Evolutionary conservation across 75 land plant species (phyloP).

Genomic region (Pinus tabuliformis): DNA sequence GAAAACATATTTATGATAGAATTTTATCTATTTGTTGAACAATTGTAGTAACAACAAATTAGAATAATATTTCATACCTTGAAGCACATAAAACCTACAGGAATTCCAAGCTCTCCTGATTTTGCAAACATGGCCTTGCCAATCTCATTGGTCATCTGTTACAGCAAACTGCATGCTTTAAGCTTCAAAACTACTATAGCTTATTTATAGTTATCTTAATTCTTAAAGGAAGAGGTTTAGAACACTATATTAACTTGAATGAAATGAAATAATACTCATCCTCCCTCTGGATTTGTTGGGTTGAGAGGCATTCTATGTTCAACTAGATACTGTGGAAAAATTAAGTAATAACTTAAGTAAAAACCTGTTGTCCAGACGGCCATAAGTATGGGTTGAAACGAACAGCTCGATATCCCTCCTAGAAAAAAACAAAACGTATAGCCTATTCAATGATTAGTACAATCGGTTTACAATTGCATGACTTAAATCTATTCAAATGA

Average conservation of each 20-base stretch:
- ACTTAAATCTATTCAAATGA: background rate
- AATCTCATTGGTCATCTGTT: constrained; percentile 94
- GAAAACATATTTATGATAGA: background rate
- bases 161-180: background rate
- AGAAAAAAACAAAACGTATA: constrained; percentile 2
- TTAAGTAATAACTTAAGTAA: background rate
- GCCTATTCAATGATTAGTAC: background rate
- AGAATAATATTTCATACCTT: constrained; percentile 44
- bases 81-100: constrained; percentile 93
- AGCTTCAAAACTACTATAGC: background rate
- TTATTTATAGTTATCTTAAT: background rate
- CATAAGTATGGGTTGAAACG: constrained; percentile 94
- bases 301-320: too few relatives aligned
- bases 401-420: constrained; percentile 89
- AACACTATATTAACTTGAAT: background rate
- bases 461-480: background rate
- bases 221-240: background rate
- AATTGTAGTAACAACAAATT: background rate
- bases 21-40: background rate
- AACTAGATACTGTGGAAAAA: too few relatives aligned
- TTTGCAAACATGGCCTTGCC: constrained; percentile 79
- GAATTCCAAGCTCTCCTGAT: constrained; percentile 89
- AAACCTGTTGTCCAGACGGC: constrained; percentile 81
- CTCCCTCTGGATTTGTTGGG: too few relatives aligned
- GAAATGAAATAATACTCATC: background rate